Percentiles rank a stretch among this genome's conserved stretches.
These are phyloP conservation scores for Thielaviopsis euricoi DNA, from an alignment of 2,329 filamentous ascomycete genomes.

Conservation along the genomic window DNA sequence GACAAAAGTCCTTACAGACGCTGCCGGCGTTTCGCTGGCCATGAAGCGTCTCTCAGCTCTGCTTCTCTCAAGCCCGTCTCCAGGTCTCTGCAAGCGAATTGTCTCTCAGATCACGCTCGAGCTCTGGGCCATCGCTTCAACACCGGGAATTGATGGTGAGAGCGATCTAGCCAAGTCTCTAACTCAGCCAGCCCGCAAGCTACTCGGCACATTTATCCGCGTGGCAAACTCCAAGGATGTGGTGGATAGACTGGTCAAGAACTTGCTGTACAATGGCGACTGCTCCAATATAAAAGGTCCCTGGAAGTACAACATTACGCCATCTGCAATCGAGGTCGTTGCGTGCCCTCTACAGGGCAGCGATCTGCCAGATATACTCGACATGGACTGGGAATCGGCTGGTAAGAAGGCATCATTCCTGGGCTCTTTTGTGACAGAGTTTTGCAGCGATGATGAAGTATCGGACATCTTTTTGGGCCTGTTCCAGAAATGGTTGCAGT, in stretches of 20 bases:
- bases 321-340: slow-evolving; percentile 30
- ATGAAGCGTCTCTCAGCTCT: slow-evolving; percentile 39
- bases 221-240: slow-evolving; percentile 36
- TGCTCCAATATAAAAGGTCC: slow-evolving; percentile 16
- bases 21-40: slow-evolving; percentile 30
- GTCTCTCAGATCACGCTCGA: slow-evolving; percentile 41
- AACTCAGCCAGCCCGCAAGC: slow-evolving; percentile 27
- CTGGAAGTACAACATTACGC: slow-evolving; percentile 37
- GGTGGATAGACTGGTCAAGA: slow-evolving; percentile 31
- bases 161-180: slow-evolving; percentile 22
- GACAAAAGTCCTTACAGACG: slow-evolving; percentile 27
- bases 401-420: slow-evolving; percentile 32
- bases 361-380: slow-evolving; percentile 9
- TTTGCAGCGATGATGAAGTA: slow-evolving; percentile 37
- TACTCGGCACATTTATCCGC: slow-evolving; percentile 41
- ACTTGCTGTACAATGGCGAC: slow-evolving; percentile 40
- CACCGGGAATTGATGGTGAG: slow-evolving; percentile 21
- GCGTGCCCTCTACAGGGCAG: slow-evolving; percentile 14
- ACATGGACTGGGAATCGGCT: slow-evolving; percentile 27
- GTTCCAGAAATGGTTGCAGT: slow-evolving; percentile 39
- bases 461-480: slow-evolving; percentile 44
- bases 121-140: slow-evolving; percentile 43
- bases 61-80: slow-evolving; percentile 47
- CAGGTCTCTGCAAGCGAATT: slow-evolving; percentile 45
- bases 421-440: slow-evolving; percentile 30